Base-by-base conservation (phyloP, 1,284 basidiomycete genomes). In the Golubevia pallescens region DNA sequence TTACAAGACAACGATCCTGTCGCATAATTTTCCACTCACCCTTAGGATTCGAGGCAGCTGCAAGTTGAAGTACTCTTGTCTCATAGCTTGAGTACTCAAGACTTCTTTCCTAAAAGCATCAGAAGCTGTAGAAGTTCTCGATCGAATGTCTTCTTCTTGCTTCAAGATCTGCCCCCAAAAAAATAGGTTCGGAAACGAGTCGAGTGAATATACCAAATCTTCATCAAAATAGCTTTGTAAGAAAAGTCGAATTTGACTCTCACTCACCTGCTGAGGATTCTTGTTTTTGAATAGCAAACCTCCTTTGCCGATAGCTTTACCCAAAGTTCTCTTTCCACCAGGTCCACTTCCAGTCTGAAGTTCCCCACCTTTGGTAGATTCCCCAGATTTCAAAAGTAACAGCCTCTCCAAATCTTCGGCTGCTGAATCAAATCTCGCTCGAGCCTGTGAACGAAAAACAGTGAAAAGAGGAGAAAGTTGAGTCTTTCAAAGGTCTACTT, bases 31-130 rank as follows among this genome's bases (percentile, higher is more conserved):
- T n/a, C 23, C 19, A 51, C 52, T 84, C 84, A 95, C 94, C 60
- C 97, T 90, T 57, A 99, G 87, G 70, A 98, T 93, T 75, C 94
- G 92, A 56, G 97, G 96, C 57, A 97, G 87, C 81, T 98, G 96
- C 80, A 96, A 92, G 86, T 97, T 96, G 87, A 97, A 99, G 86
- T 96, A 98, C 84, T 99, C 96, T 86, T 97, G 95, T 61, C 95
- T 89, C 86, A 94, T 90, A 1, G 90, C 88, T 86, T 97, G 95
- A 8, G 93, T 93, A 74, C 95, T 93, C 24, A 91, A 90, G n/a
- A 97, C 92, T 10, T 94, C 91, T 86, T 95, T 94, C 66, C 94
- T 89, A 85, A 95, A 98, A 34, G 91, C 90, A 81, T 98, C 96
- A 38, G 93, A 94, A 2, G 93, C 91, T 58, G 88, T 88, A 4